Evolutionary conservation across 1,139 yeast genomes (phyloP), one percentile per base, ranked within the genome.

Genomic region (Groenewaldozyma auringiensis): DNA sequence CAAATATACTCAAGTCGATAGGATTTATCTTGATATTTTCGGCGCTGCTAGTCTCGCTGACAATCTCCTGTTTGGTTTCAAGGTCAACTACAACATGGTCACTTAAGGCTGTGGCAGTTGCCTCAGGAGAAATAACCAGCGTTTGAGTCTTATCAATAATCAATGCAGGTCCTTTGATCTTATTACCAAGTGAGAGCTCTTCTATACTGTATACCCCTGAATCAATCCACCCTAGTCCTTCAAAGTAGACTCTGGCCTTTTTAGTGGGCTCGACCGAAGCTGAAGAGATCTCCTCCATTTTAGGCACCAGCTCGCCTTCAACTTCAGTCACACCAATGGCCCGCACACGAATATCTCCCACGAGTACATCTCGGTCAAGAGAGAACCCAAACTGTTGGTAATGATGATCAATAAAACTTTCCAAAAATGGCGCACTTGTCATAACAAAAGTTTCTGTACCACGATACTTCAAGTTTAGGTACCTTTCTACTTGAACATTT

Each of bases 361-460:
- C 87, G 36, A 87, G 66, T 9, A 88, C 78, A 22, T 70, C 72
- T 40, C 83, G 74, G 21, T 78, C 76, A 52, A 81, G 76, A 6
- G 75, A 64, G 59, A 83, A 83, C 0, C 89, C 89, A 66, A 83
- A 83, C 59, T 83, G 89, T 49, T 76, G 72, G 52, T 72, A 68
- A 59, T 83, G 92, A 46, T 70, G 64, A 4, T 66, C 62, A 38
- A 72, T 62, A 58, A 79, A 80, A 43, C 63, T 64, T n/a, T 59
- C 54, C 6, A 46, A 42, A 40, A 52, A 59, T 55, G 66, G 61
- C 50, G 61, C 74, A 44, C 67, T 58, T 33, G 85, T 78, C 81
- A 88, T 82, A 52, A 89, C 69, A 40, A 83, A 81, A 2, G 96
- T 83, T 59, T 88, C 96, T 16, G 95, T 83, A 4, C 96, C 96